A percentile compares a stretch with the other conserved stretches of the same genome.
Conservation (phyloP, 352 stramenopile genomes). For the Phytophthora constricta region DNA sequence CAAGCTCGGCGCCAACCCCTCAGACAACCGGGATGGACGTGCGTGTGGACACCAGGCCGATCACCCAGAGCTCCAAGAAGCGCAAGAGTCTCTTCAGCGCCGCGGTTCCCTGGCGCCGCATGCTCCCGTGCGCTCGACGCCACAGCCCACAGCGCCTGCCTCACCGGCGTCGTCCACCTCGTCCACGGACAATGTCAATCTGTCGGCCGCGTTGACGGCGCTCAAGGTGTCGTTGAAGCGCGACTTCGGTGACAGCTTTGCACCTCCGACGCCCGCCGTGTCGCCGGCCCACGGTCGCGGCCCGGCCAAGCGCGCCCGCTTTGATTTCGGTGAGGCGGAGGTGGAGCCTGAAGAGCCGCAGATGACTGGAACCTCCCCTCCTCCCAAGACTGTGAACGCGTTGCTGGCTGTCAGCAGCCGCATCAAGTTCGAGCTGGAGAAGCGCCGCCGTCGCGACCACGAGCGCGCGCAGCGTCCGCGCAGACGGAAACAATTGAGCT, state of each 20-base stretch:
- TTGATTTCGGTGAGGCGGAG: slow-evolving; percentile 54
- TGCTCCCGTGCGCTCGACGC: slow-evolving; percentile 1
- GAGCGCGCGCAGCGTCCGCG: slow-evolving; percentile 54
- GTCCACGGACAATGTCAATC: slow-evolving; percentile 49
- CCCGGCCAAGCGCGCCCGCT: slow-evolving; percentile 61
- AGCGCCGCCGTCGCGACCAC: slow-evolving; percentile 52
- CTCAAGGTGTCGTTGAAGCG: slow-evolving; percentile 83
- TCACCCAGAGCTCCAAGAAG: slow-evolving; percentile 77
- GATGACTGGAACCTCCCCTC: slow-evolving; percentile 16
- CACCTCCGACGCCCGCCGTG: slow-evolving; percentile 71
- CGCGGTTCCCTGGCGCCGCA: slow-evolving; percentile 30
- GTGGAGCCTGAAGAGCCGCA: slow-evolving; percentile 36
- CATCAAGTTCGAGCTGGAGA: slow-evolving; percentile 80
- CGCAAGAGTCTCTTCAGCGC: slow-evolving; percentile 57
- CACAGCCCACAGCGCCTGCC: slow-evolving; percentile 11
- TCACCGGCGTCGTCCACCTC: slow-evolving; percentile 14
- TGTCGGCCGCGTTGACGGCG: slow-evolving; percentile 63
- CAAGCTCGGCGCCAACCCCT: not conserved
- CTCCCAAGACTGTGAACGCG: slow-evolving; percentile 52
- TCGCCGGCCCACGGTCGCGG: slow-evolving; percentile 61
- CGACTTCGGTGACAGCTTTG: slow-evolving; percentile 65
- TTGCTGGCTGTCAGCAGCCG: slow-evolving; percentile 75
- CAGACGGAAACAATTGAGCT: slow-evolving; percentile 77
- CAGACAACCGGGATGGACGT: slow-evolving; percentile 42
- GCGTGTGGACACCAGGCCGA: slow-evolving; percentile 48